phyloP scores from a whole-genome alignment of 2,329 filamentous ascomycete genomes.

The Celoporthe dispersa region DNA sequence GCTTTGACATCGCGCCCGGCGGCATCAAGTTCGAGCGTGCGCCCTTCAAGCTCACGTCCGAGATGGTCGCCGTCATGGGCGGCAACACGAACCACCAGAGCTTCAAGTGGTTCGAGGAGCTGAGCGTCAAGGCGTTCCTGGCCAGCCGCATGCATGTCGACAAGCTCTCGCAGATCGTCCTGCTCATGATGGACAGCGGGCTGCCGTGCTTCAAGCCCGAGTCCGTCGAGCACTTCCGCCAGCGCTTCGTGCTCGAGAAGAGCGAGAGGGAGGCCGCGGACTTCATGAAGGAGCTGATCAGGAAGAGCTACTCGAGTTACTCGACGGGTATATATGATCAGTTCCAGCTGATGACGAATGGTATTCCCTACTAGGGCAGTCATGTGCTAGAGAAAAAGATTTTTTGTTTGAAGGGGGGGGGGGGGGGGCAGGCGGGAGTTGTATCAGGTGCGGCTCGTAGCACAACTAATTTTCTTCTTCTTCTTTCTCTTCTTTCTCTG shows the following conservation, averaged over 20 bases:
- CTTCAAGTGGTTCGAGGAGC: slow-evolving; percentile 95
- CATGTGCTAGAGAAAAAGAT: background rate
- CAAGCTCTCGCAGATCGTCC: slow-evolving; percentile 86
- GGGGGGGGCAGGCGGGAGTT: background rate
- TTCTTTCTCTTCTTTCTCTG: too few relatives aligned
- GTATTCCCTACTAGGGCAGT: slow-evolving; percentile 79
- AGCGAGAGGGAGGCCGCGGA: slow-evolving; percentile 92
- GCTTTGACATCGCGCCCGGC: slow-evolving; percentile 97
- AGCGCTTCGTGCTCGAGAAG: slow-evolving; percentile 91
- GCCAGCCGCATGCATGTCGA: slow-evolving; percentile 84
- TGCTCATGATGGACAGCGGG: slow-evolving; percentile 94
- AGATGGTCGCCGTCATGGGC: slow-evolving; percentile 99
- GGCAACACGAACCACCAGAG: slow-evolving; percentile 81
- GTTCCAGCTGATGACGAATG: slow-evolving; percentile 96
- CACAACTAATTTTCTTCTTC: background rate
- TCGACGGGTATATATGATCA: slow-evolving; percentile 96
- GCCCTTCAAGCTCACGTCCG: slow-evolving; percentile 94
- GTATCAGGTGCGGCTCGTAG: background rate
- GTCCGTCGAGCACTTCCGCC: slow-evolving; percentile 88
- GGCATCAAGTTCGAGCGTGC: slow-evolving; percentile 97
- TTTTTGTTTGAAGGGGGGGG: too few relatives aligned
- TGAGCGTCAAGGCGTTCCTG: slow-evolving; percentile 94
- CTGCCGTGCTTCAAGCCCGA: slow-evolving; percentile 98
- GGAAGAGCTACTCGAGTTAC: slow-evolving; percentile 88
- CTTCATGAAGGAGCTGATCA: slow-evolving; percentile 87